Conservation (phyloP, 345 rosid species). For the Boechera divaricarpa region DNA sequence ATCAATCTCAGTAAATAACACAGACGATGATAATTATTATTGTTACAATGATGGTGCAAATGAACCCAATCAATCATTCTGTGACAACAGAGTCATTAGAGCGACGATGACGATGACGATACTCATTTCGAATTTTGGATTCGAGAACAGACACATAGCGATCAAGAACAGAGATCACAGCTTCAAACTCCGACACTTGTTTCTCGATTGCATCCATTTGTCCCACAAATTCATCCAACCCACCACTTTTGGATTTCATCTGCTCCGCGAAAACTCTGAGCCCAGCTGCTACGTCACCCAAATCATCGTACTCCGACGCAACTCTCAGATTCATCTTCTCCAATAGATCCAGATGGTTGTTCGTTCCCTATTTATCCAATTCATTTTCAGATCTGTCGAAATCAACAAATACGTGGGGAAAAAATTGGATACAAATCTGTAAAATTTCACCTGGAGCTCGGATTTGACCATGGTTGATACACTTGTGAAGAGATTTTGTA, state of each 20-base stretch:
- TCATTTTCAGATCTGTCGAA: constrained; percentile 17
- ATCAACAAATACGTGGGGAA: too few species aligned
- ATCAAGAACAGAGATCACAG: constrained; percentile 77
- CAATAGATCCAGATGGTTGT: constrained; percentile 65
- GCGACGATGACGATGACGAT: constrained; percentile 40
- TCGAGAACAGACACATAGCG: constrained; percentile 73
- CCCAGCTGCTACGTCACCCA: constrained; percentile 83
- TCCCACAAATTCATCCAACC: constrained; percentile 73
- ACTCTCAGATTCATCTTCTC: constrained; percentile 89
- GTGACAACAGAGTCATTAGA: constrained; percentile 32
- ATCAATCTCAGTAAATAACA: neutral
- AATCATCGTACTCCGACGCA: constrained; percentile 67
- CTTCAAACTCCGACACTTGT: constrained; percentile 81
- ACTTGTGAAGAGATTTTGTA: constrained; percentile 65
- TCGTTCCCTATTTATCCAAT: constrained; percentile 61
- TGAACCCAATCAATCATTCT: neutral
- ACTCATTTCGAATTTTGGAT: constrained; percentile 60
- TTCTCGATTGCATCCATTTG: constrained; percentile 78
- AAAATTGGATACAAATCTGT: neutral
- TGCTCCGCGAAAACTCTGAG: constrained; percentile 77
- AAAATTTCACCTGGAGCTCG: constrained; percentile 65
- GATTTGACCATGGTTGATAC: constrained; percentile 80
- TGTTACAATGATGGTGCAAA: neutral
- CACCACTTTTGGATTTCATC: constrained; percentile 65
- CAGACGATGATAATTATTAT: neutral